A percentile compares a stretch with the other conserved stretches of the same genome.
Conservation (phyloP, 108 stramenopile species). For the Epipyxis sp. region DNA sequence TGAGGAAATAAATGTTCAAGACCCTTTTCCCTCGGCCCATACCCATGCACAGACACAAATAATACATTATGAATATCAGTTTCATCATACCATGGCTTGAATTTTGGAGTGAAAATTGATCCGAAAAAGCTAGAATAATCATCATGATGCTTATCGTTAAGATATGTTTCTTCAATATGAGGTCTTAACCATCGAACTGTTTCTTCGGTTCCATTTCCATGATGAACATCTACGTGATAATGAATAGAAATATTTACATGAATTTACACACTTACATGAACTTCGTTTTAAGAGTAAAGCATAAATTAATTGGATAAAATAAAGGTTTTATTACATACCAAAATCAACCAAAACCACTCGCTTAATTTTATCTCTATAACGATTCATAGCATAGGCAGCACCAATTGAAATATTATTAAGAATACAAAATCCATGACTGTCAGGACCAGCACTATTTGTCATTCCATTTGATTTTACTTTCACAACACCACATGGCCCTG, state of each 20-base stretch:
- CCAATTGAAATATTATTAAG: conserved; percentile 98
- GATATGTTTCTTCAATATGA: conserved; percentile 26
- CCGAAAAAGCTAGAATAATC: neutral
- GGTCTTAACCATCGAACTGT: conserved; percentile 46
- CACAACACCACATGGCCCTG: conserved; percentile 74
- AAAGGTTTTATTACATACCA: conserved; percentile 52
- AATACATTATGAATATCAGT: conserved; percentile 42
- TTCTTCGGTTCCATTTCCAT: conserved; percentile 62
- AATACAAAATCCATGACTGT: conserved; percentile 94
- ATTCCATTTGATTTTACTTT: conserved; percentile 26
- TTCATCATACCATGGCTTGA: conserved; percentile 45
- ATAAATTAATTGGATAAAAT: neutral
- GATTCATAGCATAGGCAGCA: conserved; percentile 83
- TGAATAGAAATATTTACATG: neutral
- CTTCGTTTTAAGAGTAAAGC: neutral
- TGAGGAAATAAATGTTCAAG: conserved; percentile 20
- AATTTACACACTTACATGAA: neutral
- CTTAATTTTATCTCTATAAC: conserved; percentile 52
- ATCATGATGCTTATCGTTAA: conserved; percentile 30
- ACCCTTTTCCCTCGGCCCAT: conserved; percentile 32
- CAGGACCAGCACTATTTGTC: conserved; percentile 66
- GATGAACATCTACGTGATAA: conserved; percentile 6
- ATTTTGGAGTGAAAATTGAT: conserved; percentile 7
- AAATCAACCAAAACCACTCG: conserved; percentile 61
- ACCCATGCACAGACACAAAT: conserved; percentile 56